phyloP scores from a whole-genome alignment of 2,329 filamentous ascomycete species.

The Clonostachys sp. region DNA sequence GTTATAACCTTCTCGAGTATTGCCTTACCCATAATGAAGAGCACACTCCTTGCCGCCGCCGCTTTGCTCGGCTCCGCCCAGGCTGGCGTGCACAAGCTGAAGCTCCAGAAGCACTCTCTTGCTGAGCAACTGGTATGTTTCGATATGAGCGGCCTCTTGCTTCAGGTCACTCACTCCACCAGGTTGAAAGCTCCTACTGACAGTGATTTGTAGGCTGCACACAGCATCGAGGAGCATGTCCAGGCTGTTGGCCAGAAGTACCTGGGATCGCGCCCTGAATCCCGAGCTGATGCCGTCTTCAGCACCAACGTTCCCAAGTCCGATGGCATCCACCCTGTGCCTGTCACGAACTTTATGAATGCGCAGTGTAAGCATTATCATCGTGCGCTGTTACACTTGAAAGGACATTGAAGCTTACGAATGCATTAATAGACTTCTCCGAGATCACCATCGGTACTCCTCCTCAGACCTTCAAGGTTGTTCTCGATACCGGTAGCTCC shows the following conservation, averaged over 20 bases:
- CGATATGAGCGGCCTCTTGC: neutral
- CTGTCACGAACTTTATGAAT: constrained; percentile 96
- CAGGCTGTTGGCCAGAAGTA: constrained; percentile 92
- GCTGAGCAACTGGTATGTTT: constrained; percentile 81
- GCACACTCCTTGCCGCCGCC: constrained; percentile 71
- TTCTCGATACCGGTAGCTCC: constrained; percentile 96
- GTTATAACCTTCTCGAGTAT: neutral
- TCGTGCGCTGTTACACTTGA: neutral
- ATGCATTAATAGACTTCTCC: constrained; percentile 72
- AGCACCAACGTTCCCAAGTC: constrained; percentile 64
- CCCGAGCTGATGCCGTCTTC: constrained; percentile 74
- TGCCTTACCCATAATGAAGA: constrained; percentile 70
- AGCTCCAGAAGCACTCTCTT: constrained; percentile 93
- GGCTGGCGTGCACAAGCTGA: constrained; percentile 90
- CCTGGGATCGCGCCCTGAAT: constrained; percentile 69
- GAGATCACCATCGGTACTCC: constrained; percentile 91
- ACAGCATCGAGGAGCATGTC: constrained; percentile 77
- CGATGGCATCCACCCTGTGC: constrained; percentile 71
- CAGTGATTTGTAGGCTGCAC: constrained; percentile 51
- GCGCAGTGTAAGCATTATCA: constrained; percentile 77
- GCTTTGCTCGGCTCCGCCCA: constrained; percentile 78
- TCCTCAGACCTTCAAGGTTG: constrained; percentile 94
- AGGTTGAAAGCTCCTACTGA: constrained; percentile 1
- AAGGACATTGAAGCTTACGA: constrained; percentile 7
- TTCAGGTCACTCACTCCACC: neutral